Percentiles rank a stretch among this genome's conserved stretches.
Conservation (phyloP, 179 eudicot genomes). For the Spergularia azorica region DNA sequence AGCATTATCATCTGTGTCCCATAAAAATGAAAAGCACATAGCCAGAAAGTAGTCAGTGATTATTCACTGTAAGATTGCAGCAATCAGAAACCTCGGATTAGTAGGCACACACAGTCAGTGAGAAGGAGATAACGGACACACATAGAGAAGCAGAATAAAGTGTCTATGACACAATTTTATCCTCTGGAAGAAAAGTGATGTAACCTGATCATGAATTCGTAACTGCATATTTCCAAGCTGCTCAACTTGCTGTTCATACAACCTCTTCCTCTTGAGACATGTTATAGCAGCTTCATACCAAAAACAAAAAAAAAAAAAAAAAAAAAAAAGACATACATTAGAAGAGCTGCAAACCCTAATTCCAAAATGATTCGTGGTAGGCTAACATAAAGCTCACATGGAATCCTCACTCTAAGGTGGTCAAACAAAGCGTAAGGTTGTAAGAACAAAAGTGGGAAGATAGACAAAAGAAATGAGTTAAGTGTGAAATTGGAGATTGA, state of each 20-base stretch:
- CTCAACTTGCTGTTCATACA: constrained; percentile 48
- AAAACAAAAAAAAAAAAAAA: constrained; percentile 7
- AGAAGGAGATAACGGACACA: background rate
- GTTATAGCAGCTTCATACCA: constrained; percentile 38
- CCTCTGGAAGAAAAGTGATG: background rate
- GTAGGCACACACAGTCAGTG: background rate
- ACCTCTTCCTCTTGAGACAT: constrained; percentile 46
- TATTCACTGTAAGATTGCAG: background rate
- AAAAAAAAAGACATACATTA: background rate
- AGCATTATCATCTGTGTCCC: constrained; percentile 71
- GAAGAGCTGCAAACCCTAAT: background rate
- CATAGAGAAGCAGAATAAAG: background rate
- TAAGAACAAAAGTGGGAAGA: background rate
- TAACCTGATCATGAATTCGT: constrained; percentile 51
- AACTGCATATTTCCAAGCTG: constrained; percentile 49
- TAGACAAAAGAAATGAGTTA: background rate
- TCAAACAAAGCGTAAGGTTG: background rate
- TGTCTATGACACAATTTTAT: background rate
- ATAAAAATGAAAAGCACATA: background rate
- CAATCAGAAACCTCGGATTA: background rate
- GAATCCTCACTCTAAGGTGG: background rate
- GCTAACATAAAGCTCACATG: background rate
- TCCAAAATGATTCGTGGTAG: background rate
- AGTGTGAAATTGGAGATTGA: no score
- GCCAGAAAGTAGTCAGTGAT: background rate